Percentiles rank a stretch among this genome's conserved stretches.
Conservation (phyloP, 1,139 yeast genomes). For the Kodamaea suecica region DNA sequence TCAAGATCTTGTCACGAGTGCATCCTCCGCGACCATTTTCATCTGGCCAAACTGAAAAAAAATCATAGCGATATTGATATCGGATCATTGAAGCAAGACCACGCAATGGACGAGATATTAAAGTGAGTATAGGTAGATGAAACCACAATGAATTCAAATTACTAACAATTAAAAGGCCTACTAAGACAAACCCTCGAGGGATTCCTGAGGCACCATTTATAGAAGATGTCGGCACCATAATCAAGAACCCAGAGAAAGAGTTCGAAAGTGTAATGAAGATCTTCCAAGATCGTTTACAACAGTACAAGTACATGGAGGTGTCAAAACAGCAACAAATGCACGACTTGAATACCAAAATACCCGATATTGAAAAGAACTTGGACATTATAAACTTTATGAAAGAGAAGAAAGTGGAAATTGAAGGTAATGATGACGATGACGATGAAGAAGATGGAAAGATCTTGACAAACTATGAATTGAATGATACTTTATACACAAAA, state of each 20-base stretch:
- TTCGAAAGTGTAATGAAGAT: slow-evolving; percentile 65
- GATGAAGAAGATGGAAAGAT: slow-evolving; percentile 39
- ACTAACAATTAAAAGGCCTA: slow-evolving; percentile 43
- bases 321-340: slow-evolving; percentile 68
- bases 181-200: slow-evolving; percentile 77
- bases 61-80: too few relatives aligned
- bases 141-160: too few relatives aligned
- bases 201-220: slow-evolving; percentile 96
- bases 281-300: slow-evolving; percentile 77
- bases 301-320: slow-evolving; percentile 84
- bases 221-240: slow-evolving; percentile 73
- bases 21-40: too few relatives aligned
- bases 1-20: too few relatives aligned
- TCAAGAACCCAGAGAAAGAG: slow-evolving; percentile 62
- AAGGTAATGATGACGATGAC: slow-evolving; percentile 22
- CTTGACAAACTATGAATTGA: slow-evolving; percentile 79
- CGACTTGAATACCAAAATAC: slow-evolving; percentile 72
- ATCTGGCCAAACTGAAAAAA: too few relatives aligned
- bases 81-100: too few relatives aligned
- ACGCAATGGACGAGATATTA: slow-evolving; percentile 6
- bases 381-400: slow-evolving; percentile 65
- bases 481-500: slow-evolving; percentile 85
- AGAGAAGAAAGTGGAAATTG: slow-evolving; percentile 35
- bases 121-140: slow-evolving; percentile 16
- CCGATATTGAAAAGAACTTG: slow-evolving; percentile 83